These are phyloP conservation scores for Neopestalotiopsis sp. DNA, from an alignment of 2,329 filamentous ascomycete species.

Conservation along the genomic window DNA sequence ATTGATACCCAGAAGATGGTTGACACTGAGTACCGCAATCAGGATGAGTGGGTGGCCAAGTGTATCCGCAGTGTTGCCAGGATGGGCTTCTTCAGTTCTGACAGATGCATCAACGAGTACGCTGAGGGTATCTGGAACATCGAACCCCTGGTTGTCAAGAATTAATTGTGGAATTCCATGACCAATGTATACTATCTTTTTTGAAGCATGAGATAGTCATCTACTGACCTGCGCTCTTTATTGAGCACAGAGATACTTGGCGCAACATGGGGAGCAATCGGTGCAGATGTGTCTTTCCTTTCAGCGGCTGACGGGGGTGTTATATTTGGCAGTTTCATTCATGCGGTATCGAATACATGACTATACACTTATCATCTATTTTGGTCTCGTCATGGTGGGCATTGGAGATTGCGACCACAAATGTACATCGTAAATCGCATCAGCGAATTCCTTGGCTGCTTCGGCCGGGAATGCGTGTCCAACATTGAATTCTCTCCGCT, in stretches of 20 bases:
- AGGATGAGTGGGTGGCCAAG: constrained; percentile 92
- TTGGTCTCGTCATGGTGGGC: too few relatives aligned
- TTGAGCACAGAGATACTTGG: not conserved
- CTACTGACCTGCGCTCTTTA: not conserved
- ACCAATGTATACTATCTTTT: not conserved
- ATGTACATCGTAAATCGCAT: constrained; percentile 12
- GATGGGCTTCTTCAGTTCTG: constrained; percentile 98
- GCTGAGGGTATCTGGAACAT: constrained; percentile 97
- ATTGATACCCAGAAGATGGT: constrained; percentile 89
- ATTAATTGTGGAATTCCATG: constrained; percentile 20
- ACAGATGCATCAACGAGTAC: constrained; percentile 96
- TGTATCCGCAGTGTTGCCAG: constrained; percentile 85
- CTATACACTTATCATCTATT: too few relatives aligned
- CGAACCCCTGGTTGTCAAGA: constrained; percentile 70
- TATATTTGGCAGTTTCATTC: not conserved
- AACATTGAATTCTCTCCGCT: constrained; percentile 12
- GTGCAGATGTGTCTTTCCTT: not conserved
- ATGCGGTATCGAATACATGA: not conserved
- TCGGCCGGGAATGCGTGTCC: constrained; percentile 18
- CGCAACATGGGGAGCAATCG: not conserved
- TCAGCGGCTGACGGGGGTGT: not conserved
- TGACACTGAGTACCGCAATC: constrained; percentile 89
- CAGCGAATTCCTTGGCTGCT: constrained; percentile 13
- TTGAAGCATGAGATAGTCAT: not conserved
- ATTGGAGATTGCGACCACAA: constrained; percentile 17